Conservation (phyloP, 768 basidiomycete genomes). For the Chalciporus sphaerocephalus region DNA sequence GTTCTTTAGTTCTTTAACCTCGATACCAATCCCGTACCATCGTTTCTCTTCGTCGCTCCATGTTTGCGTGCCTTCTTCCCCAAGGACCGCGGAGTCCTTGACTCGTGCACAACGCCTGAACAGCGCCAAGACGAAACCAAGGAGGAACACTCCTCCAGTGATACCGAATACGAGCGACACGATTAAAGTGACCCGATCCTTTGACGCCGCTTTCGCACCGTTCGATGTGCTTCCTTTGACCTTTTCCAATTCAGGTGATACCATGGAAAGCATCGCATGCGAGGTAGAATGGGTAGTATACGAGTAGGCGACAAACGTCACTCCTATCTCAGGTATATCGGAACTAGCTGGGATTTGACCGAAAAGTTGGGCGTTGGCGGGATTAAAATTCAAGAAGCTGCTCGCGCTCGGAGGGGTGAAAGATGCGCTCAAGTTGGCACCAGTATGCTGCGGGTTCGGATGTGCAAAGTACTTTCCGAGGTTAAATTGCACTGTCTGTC, state of each 20-base stretch:
- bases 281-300: conserved; percentile 64
- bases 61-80: conserved; percentile 53
- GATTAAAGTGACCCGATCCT: conserved; percentile 50
- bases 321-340: conserved; percentile 37
- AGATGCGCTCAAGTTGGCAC: conserved; percentile 51
- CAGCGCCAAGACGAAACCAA: conserved; percentile 52
- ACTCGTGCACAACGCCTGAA: conserved; percentile 54
- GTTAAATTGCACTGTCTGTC: conserved; percentile 47
- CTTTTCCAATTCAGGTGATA: conserved; percentile 37
- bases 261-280: conserved; percentile 54
- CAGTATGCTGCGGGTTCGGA: conserved; percentile 33
- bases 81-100: conserved; percentile 55
- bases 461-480: conserved; percentile 57
- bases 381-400: conserved; percentile 53
- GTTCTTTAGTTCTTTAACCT: conserved; percentile 11
- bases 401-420: conserved; percentile 49
- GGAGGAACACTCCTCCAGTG: conserved; percentile 52
- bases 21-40: conserved; percentile 58
- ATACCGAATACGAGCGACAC: conserved; percentile 59
- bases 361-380: conserved; percentile 39
- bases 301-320: conserved; percentile 69
- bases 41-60: conserved; percentile 63
- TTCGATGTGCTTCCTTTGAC: conserved; percentile 32
- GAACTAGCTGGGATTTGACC: conserved; percentile 55
- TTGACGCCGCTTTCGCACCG: conserved; percentile 42